phyloP scores from a whole-genome alignment of 306 rosid genomes.

The Ziziphus jujuba region DNA sequence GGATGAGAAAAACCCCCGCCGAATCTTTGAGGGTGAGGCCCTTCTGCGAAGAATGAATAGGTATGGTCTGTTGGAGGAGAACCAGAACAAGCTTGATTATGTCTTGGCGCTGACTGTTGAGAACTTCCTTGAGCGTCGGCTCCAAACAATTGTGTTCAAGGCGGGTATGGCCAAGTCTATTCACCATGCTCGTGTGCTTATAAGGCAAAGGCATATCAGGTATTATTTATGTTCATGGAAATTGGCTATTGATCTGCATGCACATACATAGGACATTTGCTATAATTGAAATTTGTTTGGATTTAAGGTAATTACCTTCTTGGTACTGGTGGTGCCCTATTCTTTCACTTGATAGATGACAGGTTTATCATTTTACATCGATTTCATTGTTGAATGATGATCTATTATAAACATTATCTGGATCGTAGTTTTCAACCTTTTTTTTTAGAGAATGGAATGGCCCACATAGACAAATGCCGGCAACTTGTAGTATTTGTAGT shows the following conservation, averaged over 20 bases:
- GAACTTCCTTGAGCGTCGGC: constrained; percentile 43
- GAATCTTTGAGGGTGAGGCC: constrained; percentile 44
- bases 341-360: too few species aligned
- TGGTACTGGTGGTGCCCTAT: too few species aligned
- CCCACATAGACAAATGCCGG: too few species aligned
- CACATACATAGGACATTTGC: background rate
- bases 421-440: too few species aligned
- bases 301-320: too few species aligned
- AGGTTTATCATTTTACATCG: too few species aligned
- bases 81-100: constrained; percentile 46
- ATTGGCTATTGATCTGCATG: background rate
- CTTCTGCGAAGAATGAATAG: constrained; percentile 41
- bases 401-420: too few species aligned
- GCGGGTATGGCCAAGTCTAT: constrained; percentile 36
- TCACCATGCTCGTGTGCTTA: constrained; percentile 36
- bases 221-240: background rate
- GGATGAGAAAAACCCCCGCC: constrained; percentile 40
- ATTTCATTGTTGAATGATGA: too few species aligned
- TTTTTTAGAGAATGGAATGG: too few species aligned
- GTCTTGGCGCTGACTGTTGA: constrained; percentile 41
- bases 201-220: constrained; percentile 39
- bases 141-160: constrained; percentile 35
- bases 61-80: constrained; percentile 40
- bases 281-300: too few species aligned
- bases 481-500: too few species aligned